phyloP scores from a whole-genome alignment of 192 early-diverging fungal species.

The Thamnidium elegans region DNA sequence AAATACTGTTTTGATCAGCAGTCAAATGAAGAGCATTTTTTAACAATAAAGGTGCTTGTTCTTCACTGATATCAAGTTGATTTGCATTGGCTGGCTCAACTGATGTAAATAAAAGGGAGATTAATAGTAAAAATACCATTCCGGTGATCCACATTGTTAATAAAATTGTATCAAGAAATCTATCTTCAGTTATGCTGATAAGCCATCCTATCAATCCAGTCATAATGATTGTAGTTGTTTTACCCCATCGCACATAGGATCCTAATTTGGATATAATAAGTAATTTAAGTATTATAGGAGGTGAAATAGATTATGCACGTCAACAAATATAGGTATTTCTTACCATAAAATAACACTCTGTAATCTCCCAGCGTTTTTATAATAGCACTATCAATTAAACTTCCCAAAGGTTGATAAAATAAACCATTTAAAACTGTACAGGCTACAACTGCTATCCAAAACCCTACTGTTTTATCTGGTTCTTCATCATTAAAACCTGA shows the following conservation, averaged over 20 bases:
- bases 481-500: background rate
- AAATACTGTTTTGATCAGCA: conserved; percentile 4
- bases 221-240: background rate
- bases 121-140: background rate
- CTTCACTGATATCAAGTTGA: conserved; percentile 13
- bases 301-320: conserved; percentile 10
- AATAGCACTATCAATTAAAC: conserved; percentile 20
- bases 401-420: conserved; percentile 20
- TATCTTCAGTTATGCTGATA: conserved; percentile 4
- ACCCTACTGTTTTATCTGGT: background rate
- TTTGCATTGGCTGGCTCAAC: conserved; percentile 10
- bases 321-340: conserved; percentile 2
- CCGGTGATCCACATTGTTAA: background rate
- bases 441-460: background rate
- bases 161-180: background rate
- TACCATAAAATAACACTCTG: conserved; percentile 28
- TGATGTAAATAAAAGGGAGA: background rate
- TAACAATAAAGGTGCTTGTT: conserved; percentile 16
- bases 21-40: conserved; percentile 18
- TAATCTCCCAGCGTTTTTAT: conserved; percentile 31
- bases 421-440: conserved; percentile 27
- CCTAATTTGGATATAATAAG: background rate
- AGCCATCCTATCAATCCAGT: conserved; percentile 8
- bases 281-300: background rate
- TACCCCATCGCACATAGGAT: conserved; percentile 7